Evolutionary conservation across 176 grass and related monocot genomes (phyloP).

Genomic region (Lolium multiflorum): DNA sequence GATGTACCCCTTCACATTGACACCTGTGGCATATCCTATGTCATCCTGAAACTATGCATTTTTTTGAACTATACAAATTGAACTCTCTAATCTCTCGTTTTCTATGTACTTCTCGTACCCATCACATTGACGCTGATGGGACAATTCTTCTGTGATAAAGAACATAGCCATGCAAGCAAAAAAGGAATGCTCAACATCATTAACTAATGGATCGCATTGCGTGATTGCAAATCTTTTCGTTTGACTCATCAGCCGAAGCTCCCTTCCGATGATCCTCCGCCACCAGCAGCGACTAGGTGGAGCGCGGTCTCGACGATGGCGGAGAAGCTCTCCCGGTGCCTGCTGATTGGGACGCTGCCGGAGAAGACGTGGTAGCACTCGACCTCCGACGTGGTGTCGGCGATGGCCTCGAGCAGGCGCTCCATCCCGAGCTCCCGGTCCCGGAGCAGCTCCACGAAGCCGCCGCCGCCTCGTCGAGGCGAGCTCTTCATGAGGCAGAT

Average conservation of each 20-base stretch:
- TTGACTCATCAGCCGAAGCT: not conserved
- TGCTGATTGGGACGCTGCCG: constrained; percentile 67
- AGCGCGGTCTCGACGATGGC: constrained; percentile 55
- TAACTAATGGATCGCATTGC: not conserved
- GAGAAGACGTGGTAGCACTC: constrained; percentile 86
- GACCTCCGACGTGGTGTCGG: constrained; percentile 73
- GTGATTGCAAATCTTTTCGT: not conserved
- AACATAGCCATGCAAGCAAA: not conserved
- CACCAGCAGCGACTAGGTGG: constrained; percentile 40
- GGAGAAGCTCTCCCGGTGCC: constrained; percentile 49
- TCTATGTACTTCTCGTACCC: not conserved
- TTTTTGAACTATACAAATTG: not conserved
- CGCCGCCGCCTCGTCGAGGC: not conserved
- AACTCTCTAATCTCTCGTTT: not conserved
- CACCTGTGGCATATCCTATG: not conserved
- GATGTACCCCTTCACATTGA: not conserved
- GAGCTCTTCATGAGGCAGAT: constrained; percentile 41
- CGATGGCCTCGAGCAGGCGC: constrained; percentile 44
- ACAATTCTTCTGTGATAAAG: not conserved
- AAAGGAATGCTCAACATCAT: not conserved
- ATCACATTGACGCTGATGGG: not conserved
- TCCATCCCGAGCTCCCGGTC: constrained; percentile 42
- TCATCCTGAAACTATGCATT: not conserved
- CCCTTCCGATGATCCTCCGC: not conserved
- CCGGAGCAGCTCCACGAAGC: constrained; percentile 34